Evolutionary conservation across 2,329 filamentous ascomycete genomes (phyloP), one percentile per base, ranked within the genome.

Genomic region (Fusarium pseudograminearum): DNA sequence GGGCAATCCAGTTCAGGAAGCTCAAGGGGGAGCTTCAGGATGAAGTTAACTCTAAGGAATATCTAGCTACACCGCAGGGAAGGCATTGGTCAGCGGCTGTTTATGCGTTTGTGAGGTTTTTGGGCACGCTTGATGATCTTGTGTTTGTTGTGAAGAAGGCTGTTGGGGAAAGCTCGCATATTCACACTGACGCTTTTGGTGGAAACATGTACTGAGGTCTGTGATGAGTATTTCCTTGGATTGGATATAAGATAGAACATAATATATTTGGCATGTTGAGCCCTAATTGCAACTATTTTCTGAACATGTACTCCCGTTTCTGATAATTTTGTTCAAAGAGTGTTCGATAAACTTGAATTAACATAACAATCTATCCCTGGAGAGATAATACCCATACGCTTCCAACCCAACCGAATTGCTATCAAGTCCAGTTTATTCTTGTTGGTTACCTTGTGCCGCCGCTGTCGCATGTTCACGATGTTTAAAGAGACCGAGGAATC

Each of bases 401-500:
- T 42, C 1, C 14, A 24, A 10, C 15, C 14, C 3, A 42, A 24
- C 15, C 4, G 8, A 18, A 24, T 18, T 18, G 14, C 22, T 20
- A 15, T 14, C 12, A 22, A 16, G 7, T 11, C n/a, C 9, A 6
- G 7, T 9, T 26, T n/a, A 41, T 15, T 54, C 61, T 20, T 65
- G 33, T 20, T 50, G 41, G 2, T 22, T 18, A 16, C 14, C 30
- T 36, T 41, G 31, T 22, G 24, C 51, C 8, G 61, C 68, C n/a
- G 59, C 44, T 22, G n/a, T 50, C 2, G 46, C 68, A 3, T 67
- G 55, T 20, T 73, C 71, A 10, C 69, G 67, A 7, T 72, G 68
- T 26, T 71, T 70, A 10, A 73, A 73, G 3, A 74, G 31, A 11
- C 81, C 81, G 44, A 90, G 74, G 72, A 90, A 81, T 1, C 85